Evolutionary conservation across 306 rosid genomes (phyloP).

Genomic region (Casuarina equisetifolia): DNA sequence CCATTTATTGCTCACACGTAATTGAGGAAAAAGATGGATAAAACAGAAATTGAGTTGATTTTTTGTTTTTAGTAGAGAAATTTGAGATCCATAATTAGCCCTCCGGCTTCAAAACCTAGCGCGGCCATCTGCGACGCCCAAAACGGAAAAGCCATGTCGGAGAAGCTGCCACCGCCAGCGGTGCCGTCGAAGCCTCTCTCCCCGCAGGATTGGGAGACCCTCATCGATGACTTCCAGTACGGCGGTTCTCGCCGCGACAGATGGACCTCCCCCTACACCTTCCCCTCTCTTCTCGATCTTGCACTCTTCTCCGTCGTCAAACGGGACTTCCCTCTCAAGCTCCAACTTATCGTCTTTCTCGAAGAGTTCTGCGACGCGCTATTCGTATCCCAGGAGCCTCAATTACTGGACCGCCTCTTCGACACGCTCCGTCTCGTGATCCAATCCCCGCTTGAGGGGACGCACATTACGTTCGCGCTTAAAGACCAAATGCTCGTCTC

Average conservation of each 20-base stretch:
- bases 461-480: slow-evolving; percentile 49
- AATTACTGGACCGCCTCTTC: slow-evolving; percentile 48
- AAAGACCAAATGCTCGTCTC: slow-evolving; percentile 86
- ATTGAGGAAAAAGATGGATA: background rate
- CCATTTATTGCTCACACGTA: too few relatives aligned
- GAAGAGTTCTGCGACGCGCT: slow-evolving; percentile 66
- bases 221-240: slow-evolving; percentile 79
- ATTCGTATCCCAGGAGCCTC: slow-evolving; percentile 21
- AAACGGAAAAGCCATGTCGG: slow-evolving; percentile 37
- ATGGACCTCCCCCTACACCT: slow-evolving; percentile 49
- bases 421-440: slow-evolving; percentile 59
- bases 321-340: slow-evolving; percentile 68
- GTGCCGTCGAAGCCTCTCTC: slow-evolving; percentile 59
- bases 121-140: background rate
- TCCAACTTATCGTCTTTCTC: slow-evolving; percentile 69
- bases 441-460: slow-evolving; percentile 61
- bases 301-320: slow-evolving; percentile 60
- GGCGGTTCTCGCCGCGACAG: slow-evolving; percentile 52
- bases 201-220: slow-evolving; percentile 72
- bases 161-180: slow-evolving; percentile 29
- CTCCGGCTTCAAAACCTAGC: too few relatives aligned
- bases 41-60: background rate
- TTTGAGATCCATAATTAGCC: too few relatives aligned
- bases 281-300: slow-evolving; percentile 55
- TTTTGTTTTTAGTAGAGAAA: background rate